Evolutionary conservation across 2,329 filamentous ascomycete genomes (phyloP).

Genomic region (Ascochyta koolunga): DNA sequence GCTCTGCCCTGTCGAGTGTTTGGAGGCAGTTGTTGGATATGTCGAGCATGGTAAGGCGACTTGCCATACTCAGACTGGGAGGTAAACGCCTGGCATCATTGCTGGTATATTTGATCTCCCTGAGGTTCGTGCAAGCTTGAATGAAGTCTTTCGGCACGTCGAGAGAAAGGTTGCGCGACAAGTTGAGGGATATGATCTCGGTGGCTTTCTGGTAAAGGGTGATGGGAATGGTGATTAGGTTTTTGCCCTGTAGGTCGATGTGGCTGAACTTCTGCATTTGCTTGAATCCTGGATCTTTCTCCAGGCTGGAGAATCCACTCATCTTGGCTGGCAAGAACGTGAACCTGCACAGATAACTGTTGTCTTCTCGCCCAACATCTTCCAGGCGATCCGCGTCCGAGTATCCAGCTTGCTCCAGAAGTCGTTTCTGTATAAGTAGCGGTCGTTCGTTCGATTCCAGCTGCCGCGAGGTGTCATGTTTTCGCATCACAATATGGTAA

Average conservation of each 20-base stretch:
- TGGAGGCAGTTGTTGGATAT: slow-evolving; percentile 94
- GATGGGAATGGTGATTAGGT: slow-evolving; percentile 93
- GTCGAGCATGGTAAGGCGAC: slow-evolving; percentile 83
- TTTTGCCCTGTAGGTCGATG: slow-evolving; percentile 87
- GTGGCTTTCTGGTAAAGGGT: slow-evolving; percentile 87
- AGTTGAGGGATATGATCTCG: slow-evolving; percentile 93
- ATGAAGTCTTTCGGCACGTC: slow-evolving; percentile 97
- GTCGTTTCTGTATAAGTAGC: slow-evolving; percentile 85
- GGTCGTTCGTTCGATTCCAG: slow-evolving; percentile 80
- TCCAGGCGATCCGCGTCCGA: slow-evolving; percentile 84
- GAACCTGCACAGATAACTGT: slow-evolving; percentile 95
- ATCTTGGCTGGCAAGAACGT: slow-evolving; percentile 91
- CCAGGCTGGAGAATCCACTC: slow-evolving; percentile 74
- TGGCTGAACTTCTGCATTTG: slow-evolving; percentile 92
- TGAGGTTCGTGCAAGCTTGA: slow-evolving; percentile 85
- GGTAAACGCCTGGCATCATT: slow-evolving; percentile 91
- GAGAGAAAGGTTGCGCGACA: slow-evolving; percentile 89
- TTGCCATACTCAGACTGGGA: slow-evolving; percentile 80
- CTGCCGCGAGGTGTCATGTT: slow-evolving; percentile 86
- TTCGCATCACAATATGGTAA: slow-evolving; percentile 93
- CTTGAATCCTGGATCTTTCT: slow-evolving; percentile 77
- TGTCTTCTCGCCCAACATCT: slow-evolving; percentile 94
- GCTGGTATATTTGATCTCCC: slow-evolving; percentile 94
- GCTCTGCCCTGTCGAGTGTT: slow-evolving; percentile 81
- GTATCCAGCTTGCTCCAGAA: slow-evolving; percentile 92